Base-by-base conservation (phyloP, 768 basidiomycete genomes). In the Termitomyces sp. region DNA sequence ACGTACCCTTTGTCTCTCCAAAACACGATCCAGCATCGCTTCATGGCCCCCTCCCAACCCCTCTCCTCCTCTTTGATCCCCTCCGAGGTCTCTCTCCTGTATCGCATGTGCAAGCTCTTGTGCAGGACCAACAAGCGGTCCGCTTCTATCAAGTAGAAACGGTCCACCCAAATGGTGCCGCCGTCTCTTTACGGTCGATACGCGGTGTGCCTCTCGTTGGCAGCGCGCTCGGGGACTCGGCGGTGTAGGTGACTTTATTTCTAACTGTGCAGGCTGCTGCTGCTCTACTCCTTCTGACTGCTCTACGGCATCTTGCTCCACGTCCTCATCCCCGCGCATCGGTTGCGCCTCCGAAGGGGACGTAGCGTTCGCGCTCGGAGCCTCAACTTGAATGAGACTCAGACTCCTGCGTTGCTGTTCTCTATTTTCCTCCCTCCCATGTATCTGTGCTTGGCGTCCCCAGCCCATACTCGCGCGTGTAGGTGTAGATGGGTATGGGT, bases 141-240 rank as follows among this genome's bases (percentile, higher is more conserved):
- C 20, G 64, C 63, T 16, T 65, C 65, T 41, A 55, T 70, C 61
- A 58, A 68, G 68, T 33, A 70, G 63, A 58, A 68, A 72, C 18
- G 68, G 69, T 8, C 71, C 72, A 55, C 70, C 71, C 30, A 71
- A 72, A 57, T 70, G 67, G 15, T 69, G 69, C 51, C 72, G 71
- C 57, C 65, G 63, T 56, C 55, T 37, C 13, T 48, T 59, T 8
- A 22, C 30, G 36, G 11, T 33, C 12, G 51, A 37, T 27, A 54
- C 44, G 7, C 58, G 58, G 6, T 57, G 55, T 15, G 24, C 30
- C 15, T 44, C 47, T 53, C 36, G 39, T 36, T 41, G 47, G 39
- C 37, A 30, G 22, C 20, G 48, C 22, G 48, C 45, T 30, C 18
- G 47, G 11, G 27, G 55, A 48, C 45, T 27, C 11, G 55, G 47